Evolutionary conservation across 345 rosid genomes (phyloP).

Genomic region (Gossypium anomalum): DNA sequence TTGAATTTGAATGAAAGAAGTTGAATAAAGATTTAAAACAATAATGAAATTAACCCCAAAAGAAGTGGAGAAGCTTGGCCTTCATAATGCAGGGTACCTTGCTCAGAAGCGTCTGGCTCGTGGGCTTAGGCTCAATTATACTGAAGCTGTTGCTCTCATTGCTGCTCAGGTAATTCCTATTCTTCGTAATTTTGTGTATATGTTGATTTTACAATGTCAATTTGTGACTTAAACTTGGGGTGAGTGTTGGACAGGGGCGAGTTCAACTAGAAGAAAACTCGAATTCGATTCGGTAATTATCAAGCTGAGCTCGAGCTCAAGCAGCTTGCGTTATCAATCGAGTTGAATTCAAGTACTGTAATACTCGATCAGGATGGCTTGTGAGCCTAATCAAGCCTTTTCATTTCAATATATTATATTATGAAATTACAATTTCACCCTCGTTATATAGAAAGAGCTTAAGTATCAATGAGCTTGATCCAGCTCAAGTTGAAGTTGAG

Average conservation of each 20-base stretch:
- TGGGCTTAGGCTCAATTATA: conserved; percentile 71
- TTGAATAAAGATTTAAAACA: neutral
- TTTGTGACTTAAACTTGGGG: neutral
- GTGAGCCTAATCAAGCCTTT: no score
- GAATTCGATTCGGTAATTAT: no score
- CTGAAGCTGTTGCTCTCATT: conserved; percentile 85
- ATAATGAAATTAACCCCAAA: conserved; percentile 68
- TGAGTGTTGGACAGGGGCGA: neutral
- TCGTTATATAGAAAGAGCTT: no score
- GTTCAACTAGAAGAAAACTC: no score
- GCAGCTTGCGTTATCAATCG: no score
- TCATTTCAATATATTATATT: no score
- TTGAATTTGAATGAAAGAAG: conserved; percentile 4
- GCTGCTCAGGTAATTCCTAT: conserved; percentile 64
- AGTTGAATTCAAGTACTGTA: no score
- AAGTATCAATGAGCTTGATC: no score
- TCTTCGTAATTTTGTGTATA: neutral
- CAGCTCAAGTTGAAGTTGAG: no score
- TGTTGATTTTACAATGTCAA: neutral
- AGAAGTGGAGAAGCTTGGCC: conserved; percentile 77
- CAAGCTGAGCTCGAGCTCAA: no score
- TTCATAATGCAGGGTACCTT: conserved; percentile 81
- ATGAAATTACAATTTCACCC: no score
- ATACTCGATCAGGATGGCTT: no score
- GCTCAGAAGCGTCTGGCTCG: conserved; percentile 99